Base-by-base conservation (phyloP, 176 grass and related monocot genomes). In the Thinopyrum elongatum region DNA sequence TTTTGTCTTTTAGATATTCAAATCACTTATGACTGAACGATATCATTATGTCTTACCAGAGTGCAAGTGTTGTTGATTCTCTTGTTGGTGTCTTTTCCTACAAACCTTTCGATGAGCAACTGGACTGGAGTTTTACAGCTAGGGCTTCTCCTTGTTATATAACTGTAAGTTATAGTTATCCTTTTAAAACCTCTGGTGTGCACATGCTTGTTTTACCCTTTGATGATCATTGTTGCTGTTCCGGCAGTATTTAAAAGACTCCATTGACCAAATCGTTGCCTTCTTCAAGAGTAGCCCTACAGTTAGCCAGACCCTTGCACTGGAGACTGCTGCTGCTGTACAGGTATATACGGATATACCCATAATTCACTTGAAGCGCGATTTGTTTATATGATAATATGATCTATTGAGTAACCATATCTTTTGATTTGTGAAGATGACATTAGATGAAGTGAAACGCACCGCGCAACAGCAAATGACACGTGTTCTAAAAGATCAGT, bases 51-150 rank as follows among this genome's bases (percentile, higher is more conserved):
- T 49, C 58, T 85, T 88, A 58, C 15, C 83, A 98, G 96, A 98
- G 96, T 90, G 96, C 93, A 58, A 94, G 77, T 73, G 67, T 8
- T 65, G 79, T 73, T 86, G 93, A 95, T 90, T 98, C 96, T 47
- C 84, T 98, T 73, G 84, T 90, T 76, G 96, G 93, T 23, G 61
- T 95, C 70, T 98, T 98, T 64, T 98, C 91, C 46, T 95, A 94
- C 90, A 98, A 98, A 86, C 95, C 95, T 65, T 95, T 95, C 12
- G 86, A 91, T 82, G 91, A 87, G 67, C 88, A 91, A 84, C 88
- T 98, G 46, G 95, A 98, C 84, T 98, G 95, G 95, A 98, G 91
- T 90, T 95, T 98, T 77, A 89, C 87, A 85, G 95, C 95, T 75
- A 95, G 90, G 93, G 93, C 93, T 82, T 93, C 93, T 68, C 96